These are phyloP conservation scores for Kurtzmaniella quercitrusa DNA, from an alignment of 1,139 yeast species.

Conservation along the genomic window DNA sequence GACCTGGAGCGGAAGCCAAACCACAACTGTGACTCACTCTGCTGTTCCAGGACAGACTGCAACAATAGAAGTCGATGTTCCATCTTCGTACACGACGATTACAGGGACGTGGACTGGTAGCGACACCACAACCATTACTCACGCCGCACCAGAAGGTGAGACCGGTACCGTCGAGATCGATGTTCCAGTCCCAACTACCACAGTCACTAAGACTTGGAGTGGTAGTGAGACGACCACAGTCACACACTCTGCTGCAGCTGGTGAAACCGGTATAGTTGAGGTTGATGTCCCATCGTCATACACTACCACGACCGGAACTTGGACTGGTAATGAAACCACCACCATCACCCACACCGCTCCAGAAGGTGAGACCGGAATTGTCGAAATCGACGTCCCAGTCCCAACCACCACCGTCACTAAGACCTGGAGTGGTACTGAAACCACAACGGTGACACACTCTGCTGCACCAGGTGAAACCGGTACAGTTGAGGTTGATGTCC, in stretches of 20 bases:
- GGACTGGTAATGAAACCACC: slow-evolving; percentile 10
- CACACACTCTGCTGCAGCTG: slow-evolving; percentile 2
- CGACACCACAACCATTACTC: slow-evolving; percentile 8
- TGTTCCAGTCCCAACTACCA: slow-evolving; percentile 9
- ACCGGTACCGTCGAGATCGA: slow-evolving; percentile 10
- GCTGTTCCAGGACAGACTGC: slow-evolving; percentile 8
- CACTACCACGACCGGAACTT: slow-evolving; percentile 12
- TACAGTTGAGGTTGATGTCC: slow-evolving; percentile 10
- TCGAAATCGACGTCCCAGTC: slow-evolving; percentile 11
- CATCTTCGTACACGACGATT: slow-evolving; percentile 12
- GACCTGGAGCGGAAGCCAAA: slow-evolving; percentile 7
- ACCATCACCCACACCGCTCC: slow-evolving; percentile 9
- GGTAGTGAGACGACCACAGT: slow-evolving; percentile 1
- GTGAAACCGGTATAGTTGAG: slow-evolving; percentile 6
- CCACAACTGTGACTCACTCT: slow-evolving; percentile 3
- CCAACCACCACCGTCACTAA: slow-evolving; percentile 2
- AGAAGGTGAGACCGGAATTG: slow-evolving; percentile 9
- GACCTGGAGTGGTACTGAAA: slow-evolving; percentile 3
- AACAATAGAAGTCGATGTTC: slow-evolving; percentile 14
- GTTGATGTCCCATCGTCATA: slow-evolving; percentile 12
- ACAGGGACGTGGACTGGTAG: slow-evolving; percentile 12
- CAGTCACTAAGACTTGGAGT: slow-evolving; percentile 3
- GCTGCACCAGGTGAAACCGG: slow-evolving; percentile 6
- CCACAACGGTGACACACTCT: slow-evolving; percentile 1
- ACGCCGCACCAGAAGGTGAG: slow-evolving; percentile 9